Evolutionary conservation across 192 early-diverging fungal species (phyloP).

Genomic region (Gigaspora rosea): DNA sequence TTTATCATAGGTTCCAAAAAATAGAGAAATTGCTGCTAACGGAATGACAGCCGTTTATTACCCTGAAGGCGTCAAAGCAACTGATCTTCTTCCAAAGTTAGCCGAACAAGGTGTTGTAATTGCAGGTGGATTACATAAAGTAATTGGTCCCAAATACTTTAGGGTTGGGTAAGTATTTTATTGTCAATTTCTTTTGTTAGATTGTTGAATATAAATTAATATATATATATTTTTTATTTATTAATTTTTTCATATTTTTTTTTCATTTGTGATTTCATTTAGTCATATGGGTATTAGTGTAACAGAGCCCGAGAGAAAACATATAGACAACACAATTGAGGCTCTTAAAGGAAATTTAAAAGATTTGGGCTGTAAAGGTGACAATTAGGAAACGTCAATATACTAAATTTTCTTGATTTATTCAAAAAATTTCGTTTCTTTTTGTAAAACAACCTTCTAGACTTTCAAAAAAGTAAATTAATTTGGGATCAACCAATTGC

Average conservation of each 20-base stretch:
- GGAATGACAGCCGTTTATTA: conserved; percentile 88
- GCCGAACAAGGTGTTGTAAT: conserved; percentile 81
- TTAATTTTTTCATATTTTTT: background rate
- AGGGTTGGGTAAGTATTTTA: conserved; percentile 66
- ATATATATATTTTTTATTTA: background rate
- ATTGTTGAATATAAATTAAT: background rate
- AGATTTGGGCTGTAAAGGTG: conserved; percentile 51
- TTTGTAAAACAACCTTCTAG: too few relatives aligned
- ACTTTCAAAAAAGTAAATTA: too few relatives aligned
- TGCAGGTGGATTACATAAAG: conserved; percentile 88
- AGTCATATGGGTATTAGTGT: conserved; percentile 85
- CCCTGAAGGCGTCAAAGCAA: conserved; percentile 75
- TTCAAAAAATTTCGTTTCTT: too few relatives aligned
- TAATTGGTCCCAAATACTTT: conserved; percentile 88
- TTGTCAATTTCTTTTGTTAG: background rate
- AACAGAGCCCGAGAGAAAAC: conserved; percentile 63
- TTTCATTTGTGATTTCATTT: background rate
- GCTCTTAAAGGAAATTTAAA: conserved; percentile 61
- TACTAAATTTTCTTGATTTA: too few relatives aligned
- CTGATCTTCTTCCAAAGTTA: conserved; percentile 78
- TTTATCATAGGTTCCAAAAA: conserved; percentile 35
- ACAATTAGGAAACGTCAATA: too few relatives aligned
- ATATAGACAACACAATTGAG: conserved; percentile 66
- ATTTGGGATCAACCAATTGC: too few relatives aligned
- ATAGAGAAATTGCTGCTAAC: conserved; percentile 62